A percentile compares a stretch with the other conserved stretches of the same genome.
Evolutionary conservation across 352 stramenopile genomes (phyloP).

Genomic region (Phytophthora melonis): DNA sequence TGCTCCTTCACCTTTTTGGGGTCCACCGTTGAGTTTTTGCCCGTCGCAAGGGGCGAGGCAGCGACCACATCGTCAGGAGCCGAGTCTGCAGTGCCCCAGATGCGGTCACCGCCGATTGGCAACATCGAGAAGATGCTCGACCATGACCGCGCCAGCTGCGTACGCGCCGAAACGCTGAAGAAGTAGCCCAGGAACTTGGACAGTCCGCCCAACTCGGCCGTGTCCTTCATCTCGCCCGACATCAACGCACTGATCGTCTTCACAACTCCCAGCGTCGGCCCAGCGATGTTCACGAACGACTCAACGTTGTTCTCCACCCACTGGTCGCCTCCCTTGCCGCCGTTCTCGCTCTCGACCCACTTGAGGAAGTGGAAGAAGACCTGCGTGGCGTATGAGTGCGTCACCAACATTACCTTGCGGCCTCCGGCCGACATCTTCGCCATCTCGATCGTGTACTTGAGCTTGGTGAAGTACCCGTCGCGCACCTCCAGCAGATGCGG

Average conservation of each 20-base stretch:
- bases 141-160: conserved; percentile 73
- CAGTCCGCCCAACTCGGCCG: conserved; percentile 86
- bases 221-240: conserved; percentile 97
- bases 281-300: conserved; percentile 95
- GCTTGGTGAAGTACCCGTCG: conserved; percentile 93
- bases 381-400: conserved; percentile 94
- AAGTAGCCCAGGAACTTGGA: conserved; percentile 89
- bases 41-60: conserved; percentile 58
- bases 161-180: conserved; percentile 67
- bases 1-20: conserved; percentile 51
- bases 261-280: conserved; percentile 91
- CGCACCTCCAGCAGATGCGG: conserved; percentile 78
- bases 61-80: conserved; percentile 76
- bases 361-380: conserved; percentile 96
- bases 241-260: conserved; percentile 94
- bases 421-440: conserved; percentile 71
- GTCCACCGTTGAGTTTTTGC: conserved; percentile 40
- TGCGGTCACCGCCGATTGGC: conserved; percentile 90
- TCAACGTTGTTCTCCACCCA: conserved; percentile 95
- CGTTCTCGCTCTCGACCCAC: conserved; percentile 92
- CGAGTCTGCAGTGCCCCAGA: conserved; percentile 81
- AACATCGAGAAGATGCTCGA: conserved; percentile 93
- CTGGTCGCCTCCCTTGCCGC: conserved; percentile 85
- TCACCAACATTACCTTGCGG: conserved; percentile 92
- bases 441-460: conserved; percentile 94